phyloP scores from a whole-genome alignment of 2,329 filamentous ascomycete species.

The Xylariales sp. region DNA sequence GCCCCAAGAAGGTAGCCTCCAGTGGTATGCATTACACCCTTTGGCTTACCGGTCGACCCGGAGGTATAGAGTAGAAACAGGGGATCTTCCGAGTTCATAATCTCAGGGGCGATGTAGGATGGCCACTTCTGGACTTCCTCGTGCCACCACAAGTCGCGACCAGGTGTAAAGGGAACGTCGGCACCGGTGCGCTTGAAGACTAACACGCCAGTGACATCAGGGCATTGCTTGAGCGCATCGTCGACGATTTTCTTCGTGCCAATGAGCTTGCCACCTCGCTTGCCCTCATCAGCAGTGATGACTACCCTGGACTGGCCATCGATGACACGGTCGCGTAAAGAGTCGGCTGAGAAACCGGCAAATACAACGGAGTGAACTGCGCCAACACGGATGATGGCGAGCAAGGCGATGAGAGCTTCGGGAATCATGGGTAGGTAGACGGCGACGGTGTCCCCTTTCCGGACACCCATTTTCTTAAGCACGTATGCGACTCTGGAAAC shows the following conservation, averaged over 20 bases:
- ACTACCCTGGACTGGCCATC: slow-evolving; percentile 92
- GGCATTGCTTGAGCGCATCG: slow-evolving; percentile 95
- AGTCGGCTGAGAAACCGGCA: slow-evolving; percentile 96
- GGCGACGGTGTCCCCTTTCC: slow-evolving; percentile 96
- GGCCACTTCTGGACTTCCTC: slow-evolving; percentile 98
- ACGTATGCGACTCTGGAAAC: slow-evolving; percentile 89
- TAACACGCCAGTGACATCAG: slow-evolving; percentile 83
- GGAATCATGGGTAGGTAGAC: slow-evolving; percentile 99
- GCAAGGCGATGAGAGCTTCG: slow-evolving; percentile 89
- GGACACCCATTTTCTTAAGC: slow-evolving; percentile 93
- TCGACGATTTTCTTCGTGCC: slow-evolving; percentile 99
- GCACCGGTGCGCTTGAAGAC: slow-evolving; percentile 96
- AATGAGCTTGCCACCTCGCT: slow-evolving; percentile 96
- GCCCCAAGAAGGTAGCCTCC: slow-evolving; percentile 94
- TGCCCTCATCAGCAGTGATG: slow-evolving; percentile 97
- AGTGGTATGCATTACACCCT: slow-evolving; percentile 98
- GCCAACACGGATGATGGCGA: slow-evolving; percentile 91
- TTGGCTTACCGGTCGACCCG: slow-evolving; percentile 97
- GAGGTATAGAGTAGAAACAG: slow-evolving; percentile 98
- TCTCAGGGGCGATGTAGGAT: slow-evolving; percentile 87
- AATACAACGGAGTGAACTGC: slow-evolving; percentile 98
- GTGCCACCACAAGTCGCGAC: slow-evolving; percentile 97
- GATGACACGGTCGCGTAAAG: slow-evolving; percentile 91
- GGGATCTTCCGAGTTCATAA: slow-evolving; percentile 93
- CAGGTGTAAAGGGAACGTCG: slow-evolving; percentile 89